Percentiles rank a stretch among this genome's conserved stretches.
Evolutionary conservation across 768 basidiomycete genomes (phyloP).

Genomic region (Daedaleopsis nitida): DNA sequence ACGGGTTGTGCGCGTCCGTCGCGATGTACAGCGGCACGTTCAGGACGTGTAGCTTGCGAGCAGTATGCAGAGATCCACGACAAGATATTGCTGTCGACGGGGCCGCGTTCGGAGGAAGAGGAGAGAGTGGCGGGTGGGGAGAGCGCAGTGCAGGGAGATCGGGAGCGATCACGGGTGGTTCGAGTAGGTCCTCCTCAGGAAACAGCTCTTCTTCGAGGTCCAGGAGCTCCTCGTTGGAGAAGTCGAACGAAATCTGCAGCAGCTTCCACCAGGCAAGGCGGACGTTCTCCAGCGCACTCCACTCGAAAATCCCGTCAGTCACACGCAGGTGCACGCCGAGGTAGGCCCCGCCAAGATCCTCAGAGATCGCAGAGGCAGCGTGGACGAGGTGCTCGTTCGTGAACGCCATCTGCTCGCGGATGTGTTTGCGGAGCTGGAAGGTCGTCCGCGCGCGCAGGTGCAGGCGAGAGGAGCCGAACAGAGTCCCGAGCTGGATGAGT

Average conservation of each 20-base stretch:
- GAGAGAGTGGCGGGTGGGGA: constrained; percentile 32
- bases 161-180: constrained; percentile 22
- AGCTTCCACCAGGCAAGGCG: constrained; percentile 59
- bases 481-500: constrained; percentile 69
- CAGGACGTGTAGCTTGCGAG: constrained; percentile 36
- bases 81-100: constrained; percentile 35
- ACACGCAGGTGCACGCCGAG: constrained; percentile 69
- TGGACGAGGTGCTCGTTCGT: constrained; percentile 47
- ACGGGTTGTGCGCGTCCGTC: constrained; percentile 53
- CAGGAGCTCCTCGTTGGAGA: constrained; percentile 28
- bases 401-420: constrained; percentile 62
- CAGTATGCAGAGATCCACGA: constrained; percentile 46
- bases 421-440: constrained; percentile 42
- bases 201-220: constrained; percentile 21
- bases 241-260: constrained; percentile 48
- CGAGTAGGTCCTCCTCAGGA: constrained; percentile 8
- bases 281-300: constrained; percentile 42
- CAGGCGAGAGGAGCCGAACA: constrained; percentile 77
- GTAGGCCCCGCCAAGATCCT: constrained; percentile 48
- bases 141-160: constrained; percentile 23
- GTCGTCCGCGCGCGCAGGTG: constrained; percentile 46
- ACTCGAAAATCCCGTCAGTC: constrained; percentile 65
- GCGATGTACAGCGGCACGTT: constrained; percentile 69
- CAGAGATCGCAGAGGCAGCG: constrained; percentile 46
- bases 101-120: constrained; percentile 21